phyloP scores from a whole-genome alignment of 805 yeast species.

The Teunomyces barrocoloradensis region DNA sequence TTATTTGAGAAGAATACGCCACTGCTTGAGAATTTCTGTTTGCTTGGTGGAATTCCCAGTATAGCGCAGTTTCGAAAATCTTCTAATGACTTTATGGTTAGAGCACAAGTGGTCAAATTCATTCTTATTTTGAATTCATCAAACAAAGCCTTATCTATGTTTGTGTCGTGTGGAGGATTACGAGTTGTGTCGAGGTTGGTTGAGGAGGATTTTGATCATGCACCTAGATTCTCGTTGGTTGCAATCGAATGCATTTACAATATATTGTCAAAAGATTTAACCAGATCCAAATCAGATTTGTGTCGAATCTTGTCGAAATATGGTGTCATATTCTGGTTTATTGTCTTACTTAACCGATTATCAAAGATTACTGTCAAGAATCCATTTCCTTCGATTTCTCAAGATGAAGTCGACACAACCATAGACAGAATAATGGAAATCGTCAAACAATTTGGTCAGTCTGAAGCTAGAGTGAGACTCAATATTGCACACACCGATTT shows the following conservation, averaged over 20 bases:
- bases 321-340: slow-evolving; percentile 45
- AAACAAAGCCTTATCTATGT: slow-evolving; percentile 35
- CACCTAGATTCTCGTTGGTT: slow-evolving; percentile 37
- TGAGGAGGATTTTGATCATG: slow-evolving; percentile 43
- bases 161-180: slow-evolving; percentile 47
- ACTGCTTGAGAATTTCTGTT: slow-evolving; percentile 41
- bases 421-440: slow-evolving; percentile 37
- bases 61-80: slow-evolving; percentile 36
- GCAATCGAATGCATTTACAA: slow-evolving; percentile 36
- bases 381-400: slow-evolving; percentile 4
- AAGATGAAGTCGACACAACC: slow-evolving; percentile 4
- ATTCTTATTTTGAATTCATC: slow-evolving; percentile 32
- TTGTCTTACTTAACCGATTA: slow-evolving; percentile 35
- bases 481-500: slow-evolving; percentile 38
- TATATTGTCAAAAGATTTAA: slow-evolving; percentile 33
- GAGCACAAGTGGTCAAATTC: slow-evolving; percentile 38
- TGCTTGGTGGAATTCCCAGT: slow-evolving; percentile 44
- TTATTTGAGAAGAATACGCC: slow-evolving; percentile 28
- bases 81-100: slow-evolving; percentile 27
- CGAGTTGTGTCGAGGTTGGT: slow-evolving; percentile 42
- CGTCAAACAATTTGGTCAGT: slow-evolving; percentile 41
- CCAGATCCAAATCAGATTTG: slow-evolving; percentile 40
- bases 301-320: slow-evolving; percentile 41
- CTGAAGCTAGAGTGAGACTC: slow-evolving; percentile 44
- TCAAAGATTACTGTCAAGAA: slow-evolving; percentile 13